These are phyloP conservation scores for barley (Hordeum vulgare) DNA, from an alignment of 176 grass and related monocot species.

Conservation along the genomic window DNA sequence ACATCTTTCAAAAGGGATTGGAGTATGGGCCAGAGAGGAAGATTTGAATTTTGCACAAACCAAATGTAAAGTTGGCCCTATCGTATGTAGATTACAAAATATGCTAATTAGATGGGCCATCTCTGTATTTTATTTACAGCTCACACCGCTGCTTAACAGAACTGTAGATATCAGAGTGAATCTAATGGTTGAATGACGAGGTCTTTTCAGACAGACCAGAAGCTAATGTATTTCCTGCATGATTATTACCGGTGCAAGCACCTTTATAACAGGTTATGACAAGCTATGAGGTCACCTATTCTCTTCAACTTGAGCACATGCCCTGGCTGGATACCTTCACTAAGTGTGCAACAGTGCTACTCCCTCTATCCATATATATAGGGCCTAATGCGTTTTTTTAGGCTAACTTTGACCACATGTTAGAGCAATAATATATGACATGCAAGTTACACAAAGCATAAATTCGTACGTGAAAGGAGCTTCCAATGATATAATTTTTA, in stretches of 20 bases:
- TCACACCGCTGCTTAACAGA: background rate
- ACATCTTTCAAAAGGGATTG: background rate
- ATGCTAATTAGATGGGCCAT: constrained; percentile 13
- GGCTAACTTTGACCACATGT: too few relatives aligned
- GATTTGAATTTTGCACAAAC: background rate
- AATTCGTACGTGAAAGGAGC: too few relatives aligned
- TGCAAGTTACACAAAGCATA: too few relatives aligned
- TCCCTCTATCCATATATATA: too few relatives aligned
- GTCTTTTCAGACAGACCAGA: background rate
- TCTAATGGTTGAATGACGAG: background rate
- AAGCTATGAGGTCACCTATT: background rate
- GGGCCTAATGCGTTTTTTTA: too few relatives aligned
- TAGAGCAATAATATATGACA: too few relatives aligned
- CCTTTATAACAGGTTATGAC: background rate
- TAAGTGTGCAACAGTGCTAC: background rate
- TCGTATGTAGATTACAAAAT: background rate
- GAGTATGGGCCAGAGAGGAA: background rate
- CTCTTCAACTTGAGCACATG: background rate
- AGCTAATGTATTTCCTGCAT: background rate
- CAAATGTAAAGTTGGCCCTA: background rate
- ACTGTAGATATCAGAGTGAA: background rate
- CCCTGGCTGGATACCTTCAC: background rate
- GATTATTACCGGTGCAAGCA: background rate
- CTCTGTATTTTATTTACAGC: background rate
- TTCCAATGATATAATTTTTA: too few relatives aligned